Evolutionary conservation across 179 eudicot genomes (phyloP), one percentile per base, ranked within the genome.

Genomic region (Spinacia oleracea): DNA sequence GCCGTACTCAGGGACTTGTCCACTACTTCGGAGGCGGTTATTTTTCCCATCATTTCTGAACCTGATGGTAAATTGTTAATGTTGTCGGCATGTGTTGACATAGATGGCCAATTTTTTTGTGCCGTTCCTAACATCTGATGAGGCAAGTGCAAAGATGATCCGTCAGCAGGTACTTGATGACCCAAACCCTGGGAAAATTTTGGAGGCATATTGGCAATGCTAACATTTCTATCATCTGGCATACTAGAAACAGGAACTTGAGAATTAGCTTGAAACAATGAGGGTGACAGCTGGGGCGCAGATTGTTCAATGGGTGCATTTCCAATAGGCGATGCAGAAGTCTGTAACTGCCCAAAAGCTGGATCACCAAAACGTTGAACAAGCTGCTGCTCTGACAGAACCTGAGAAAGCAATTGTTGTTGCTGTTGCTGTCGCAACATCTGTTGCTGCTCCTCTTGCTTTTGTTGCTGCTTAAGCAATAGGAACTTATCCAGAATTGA

Each of bases 401-500:
- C 88, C 85, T 92, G 96, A 3, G 97, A 90, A 71, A 94, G 89
- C 84, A 96, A 81, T 64, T 90, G 91, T 53, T 94, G 93, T 77
- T 95, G 98, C 79, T 87, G 93, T 77, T 95, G 98, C 79, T 87
- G 97, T 29, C 87, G 89, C 82, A 93, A 43, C 67, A 91, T 76
- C 81, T 82, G 89, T 63, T 89, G 96, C 81, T 90, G 97, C 86
- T 92, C 90, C 84, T 93, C 99, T 78, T 91, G 92, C 76, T 96
- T 87, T 78, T 91, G 89, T 72, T 96, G 97, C 78, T 93, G 98
- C 80, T 90, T 86, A 82, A 91, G 91, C 79, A 96, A 81, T 84
- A 94, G 79, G 60, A 94, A 80, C 74, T 84, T 92, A 75, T 96
- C 99, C 85, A 96, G 77, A 66, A 91, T 5, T 9, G 95, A 86